phyloP scores from a whole-genome alignment of 495 filamentous ascomycete genomes.

The Talaromyces liani region DNA sequence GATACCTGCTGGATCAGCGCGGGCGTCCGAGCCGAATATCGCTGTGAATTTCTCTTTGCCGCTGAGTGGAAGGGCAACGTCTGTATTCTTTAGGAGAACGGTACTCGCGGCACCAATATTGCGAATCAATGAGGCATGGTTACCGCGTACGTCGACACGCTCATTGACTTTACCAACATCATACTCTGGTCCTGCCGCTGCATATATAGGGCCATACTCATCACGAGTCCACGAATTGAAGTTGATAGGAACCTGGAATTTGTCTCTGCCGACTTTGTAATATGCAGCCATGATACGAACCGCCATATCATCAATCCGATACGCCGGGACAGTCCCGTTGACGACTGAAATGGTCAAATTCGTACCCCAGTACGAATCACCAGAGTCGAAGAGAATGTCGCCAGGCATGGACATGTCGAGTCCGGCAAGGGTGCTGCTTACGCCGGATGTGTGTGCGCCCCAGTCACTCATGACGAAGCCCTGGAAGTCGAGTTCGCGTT shows the following conservation, averaged over 20 bases:
- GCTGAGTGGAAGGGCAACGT: slow-evolving; percentile 45
- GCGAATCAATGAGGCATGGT: slow-evolving; percentile 46
- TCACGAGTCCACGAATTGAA: slow-evolving; percentile 67
- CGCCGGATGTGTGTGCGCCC: slow-evolving; percentile 51
- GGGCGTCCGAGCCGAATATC: slow-evolving; percentile 58
- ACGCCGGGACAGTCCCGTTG: slow-evolving; percentile 31
- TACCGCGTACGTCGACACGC: slow-evolving; percentile 41
- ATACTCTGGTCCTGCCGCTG: slow-evolving; percentile 43
- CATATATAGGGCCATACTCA: slow-evolving; percentile 44
- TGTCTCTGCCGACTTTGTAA: slow-evolving; percentile 46
- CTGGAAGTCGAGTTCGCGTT: slow-evolving; percentile 58
- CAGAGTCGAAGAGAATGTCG: slow-evolving; percentile 29
- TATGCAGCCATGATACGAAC: slow-evolving; percentile 47
- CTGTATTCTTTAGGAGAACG: slow-evolving; percentile 57
- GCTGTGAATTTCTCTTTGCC: slow-evolving; percentile 42
- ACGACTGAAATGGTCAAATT: slow-evolving; percentile 36
- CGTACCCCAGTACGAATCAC: slow-evolving; percentile 21
- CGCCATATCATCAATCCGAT: slow-evolving; percentile 48
- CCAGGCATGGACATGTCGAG: slow-evolving; percentile 59
- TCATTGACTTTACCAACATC: slow-evolving; percentile 19
- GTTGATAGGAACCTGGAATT: slow-evolving; percentile 49
- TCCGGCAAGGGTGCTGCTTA: slow-evolving; percentile 45
- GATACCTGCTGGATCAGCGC: slow-evolving; percentile 38
- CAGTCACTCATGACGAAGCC: slow-evolving; percentile 63
- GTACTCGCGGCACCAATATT: slow-evolving; percentile 50